Percentiles rank a stretch among this genome's conserved stretches.
phyloP scores from a whole-genome alignment of 148 eudicot genomes.

The Fagopyrum homotropicum region DNA sequence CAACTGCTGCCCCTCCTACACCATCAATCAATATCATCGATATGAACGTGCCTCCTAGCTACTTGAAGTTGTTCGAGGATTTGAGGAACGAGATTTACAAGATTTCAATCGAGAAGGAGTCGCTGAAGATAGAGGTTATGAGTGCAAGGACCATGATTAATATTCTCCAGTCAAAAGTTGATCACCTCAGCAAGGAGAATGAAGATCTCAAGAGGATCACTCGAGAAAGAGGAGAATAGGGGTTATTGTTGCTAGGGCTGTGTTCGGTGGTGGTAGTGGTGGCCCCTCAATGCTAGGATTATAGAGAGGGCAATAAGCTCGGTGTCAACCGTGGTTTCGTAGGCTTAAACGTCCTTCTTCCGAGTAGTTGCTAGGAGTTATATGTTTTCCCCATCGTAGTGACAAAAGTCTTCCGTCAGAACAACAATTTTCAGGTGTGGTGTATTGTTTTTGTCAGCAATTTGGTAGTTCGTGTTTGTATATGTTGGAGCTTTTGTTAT shows the following conservation, averaged over 20 bases:
- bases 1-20: neutral
- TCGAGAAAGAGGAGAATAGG: neutral
- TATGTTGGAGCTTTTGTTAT: neutral
- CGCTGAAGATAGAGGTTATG: constrained; percentile 92
- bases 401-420: neutral
- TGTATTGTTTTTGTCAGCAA: neutral
- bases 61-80: constrained; percentile 78
- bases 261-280: neutral
- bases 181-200: constrained; percentile 54
- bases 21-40: constrained; percentile 46
- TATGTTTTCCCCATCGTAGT: neutral
- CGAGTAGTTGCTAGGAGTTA: constrained; percentile 1
- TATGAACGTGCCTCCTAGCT: constrained; percentile 87
- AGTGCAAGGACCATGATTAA: constrained; percentile 96
- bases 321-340: neutral
- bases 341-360: neutral
- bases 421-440: neutral
- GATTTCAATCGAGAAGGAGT: constrained; percentile 90
- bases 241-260: neutral
- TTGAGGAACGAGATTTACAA: constrained; percentile 73
- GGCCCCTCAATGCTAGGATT: neutral
- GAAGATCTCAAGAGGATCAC: constrained; percentile 47
- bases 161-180: constrained; percentile 79
- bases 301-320: neutral
- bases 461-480: neutral